Evolutionary conservation across 495 filamentous ascomycete genomes (phyloP).

Genomic region (Cercophora samala): DNA sequence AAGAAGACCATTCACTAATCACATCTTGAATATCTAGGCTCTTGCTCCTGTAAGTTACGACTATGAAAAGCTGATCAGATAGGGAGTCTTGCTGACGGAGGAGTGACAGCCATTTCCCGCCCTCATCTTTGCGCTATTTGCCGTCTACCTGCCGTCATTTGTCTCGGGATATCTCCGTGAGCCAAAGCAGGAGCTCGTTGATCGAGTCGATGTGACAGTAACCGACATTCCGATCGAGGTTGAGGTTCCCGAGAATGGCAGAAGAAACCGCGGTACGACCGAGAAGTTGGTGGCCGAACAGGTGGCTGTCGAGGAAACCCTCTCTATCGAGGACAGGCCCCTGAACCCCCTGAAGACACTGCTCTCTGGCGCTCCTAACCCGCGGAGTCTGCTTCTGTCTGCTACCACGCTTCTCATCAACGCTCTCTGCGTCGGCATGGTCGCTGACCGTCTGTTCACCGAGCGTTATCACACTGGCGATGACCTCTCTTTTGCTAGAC

Average conservation of each 20-base stretch:
- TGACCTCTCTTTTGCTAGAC: constrained; percentile 77
- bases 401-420: constrained; percentile 70
- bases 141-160: constrained; percentile 70
- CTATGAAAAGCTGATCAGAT: not conserved
- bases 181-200: constrained; percentile 57
- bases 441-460: constrained; percentile 70
- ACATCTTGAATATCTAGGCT: constrained; percentile 13
- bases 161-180: constrained; percentile 55
- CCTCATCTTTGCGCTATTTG: constrained; percentile 65
- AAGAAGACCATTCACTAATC: not conserved
- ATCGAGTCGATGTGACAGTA: constrained; percentile 58
- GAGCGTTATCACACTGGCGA: constrained; percentile 63
- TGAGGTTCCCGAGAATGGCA: constrained; percentile 30
- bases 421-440: constrained; percentile 57
- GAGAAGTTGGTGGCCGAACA: constrained; percentile 40
- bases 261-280: constrained; percentile 14
- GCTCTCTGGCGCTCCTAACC: constrained; percentile 71
- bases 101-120: constrained; percentile 54
- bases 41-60: constrained; percentile 37
- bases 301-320: constrained; percentile 51
- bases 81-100: constrained; percentile 18
- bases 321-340: constrained; percentile 40
- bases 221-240: constrained; percentile 47
- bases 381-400: constrained; percentile 55
- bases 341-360: constrained; percentile 56